A percentile compares a stretch with the other conserved stretches of the same genome.
Conservation (phyloP, 2,329 filamentous ascomycete genomes). For the Aspergillus felis region DNA sequence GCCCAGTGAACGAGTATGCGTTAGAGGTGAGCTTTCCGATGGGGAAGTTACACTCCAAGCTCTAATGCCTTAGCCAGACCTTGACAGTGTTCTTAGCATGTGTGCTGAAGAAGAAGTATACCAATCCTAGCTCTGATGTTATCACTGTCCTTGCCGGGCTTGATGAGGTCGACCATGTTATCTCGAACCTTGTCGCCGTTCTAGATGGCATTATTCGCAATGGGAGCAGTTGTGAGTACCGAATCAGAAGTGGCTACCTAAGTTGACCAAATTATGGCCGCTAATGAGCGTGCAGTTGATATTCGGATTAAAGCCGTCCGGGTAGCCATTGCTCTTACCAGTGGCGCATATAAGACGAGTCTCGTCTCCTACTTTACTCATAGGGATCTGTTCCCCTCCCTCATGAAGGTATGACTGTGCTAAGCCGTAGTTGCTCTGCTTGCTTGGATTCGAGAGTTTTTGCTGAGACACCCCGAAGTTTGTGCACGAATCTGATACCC, state of each 20-base stretch:
- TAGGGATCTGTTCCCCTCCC: slow-evolving; percentile 83
- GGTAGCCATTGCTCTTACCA: slow-evolving; percentile 76
- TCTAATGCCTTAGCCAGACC: slow-evolving; percentile 57
- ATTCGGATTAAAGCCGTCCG: slow-evolving; percentile 75
- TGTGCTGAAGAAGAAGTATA: slow-evolving; percentile 83
- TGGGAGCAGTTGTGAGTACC: slow-evolving; percentile 62
- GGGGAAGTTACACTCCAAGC: slow-evolving; percentile 35
- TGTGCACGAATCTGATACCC: slow-evolving; percentile 71
- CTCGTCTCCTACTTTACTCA: slow-evolving; percentile 94
- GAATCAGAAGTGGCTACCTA: neutral
- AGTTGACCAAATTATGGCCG: neutral
- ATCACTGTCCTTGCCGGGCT: slow-evolving; percentile 86
- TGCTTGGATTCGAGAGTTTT: neutral
- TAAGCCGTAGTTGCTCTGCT: neutral
- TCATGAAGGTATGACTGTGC: slow-evolving; percentile 72
- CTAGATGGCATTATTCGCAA: slow-evolving; percentile 80
- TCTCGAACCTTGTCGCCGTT: slow-evolving; percentile 80
- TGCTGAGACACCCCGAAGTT: slow-evolving; percentile 51
- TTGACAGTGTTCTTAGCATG: slow-evolving; percentile 81
- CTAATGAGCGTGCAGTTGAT: slow-evolving; percentile 52
- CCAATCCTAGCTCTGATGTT: slow-evolving; percentile 91
- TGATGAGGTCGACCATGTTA: slow-evolving; percentile 79
- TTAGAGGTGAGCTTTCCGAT: slow-evolving; percentile 63
- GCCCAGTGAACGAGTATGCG: slow-evolving; percentile 69
- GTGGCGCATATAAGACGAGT: slow-evolving; percentile 93